A percentile compares a stretch with the other conserved stretches of the same genome.
These are phyloP conservation scores for Didymosphaeria variabile DNA, from an alignment of 2,329 filamentous ascomycete genomes.

Conservation along the genomic window DNA sequence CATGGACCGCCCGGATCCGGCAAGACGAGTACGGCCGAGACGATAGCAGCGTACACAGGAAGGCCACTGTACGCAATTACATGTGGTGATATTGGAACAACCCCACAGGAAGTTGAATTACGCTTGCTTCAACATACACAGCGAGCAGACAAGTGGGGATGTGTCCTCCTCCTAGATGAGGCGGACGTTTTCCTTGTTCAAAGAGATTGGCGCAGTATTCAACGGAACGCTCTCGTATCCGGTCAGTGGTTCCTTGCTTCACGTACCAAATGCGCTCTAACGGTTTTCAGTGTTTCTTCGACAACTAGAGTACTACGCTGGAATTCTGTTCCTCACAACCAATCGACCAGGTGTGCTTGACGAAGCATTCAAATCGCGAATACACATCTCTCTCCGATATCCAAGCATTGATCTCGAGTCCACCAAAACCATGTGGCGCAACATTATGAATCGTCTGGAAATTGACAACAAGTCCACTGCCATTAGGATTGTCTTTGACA, in stretches of 20 bases:
- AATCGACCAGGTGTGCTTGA: slow-evolving; percentile 51
- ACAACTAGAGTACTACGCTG: slow-evolving; percentile 51
- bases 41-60: slow-evolving; percentile 25
- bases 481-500: slow-evolving; percentile 15
- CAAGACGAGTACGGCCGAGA: slow-evolving; percentile 21
- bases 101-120: slow-evolving; percentile 52
- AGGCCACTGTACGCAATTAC: slow-evolving; percentile 60
- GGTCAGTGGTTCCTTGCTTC: neutral
- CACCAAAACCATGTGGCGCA: slow-evolving; percentile 14
- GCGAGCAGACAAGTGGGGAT: slow-evolving; percentile 8
- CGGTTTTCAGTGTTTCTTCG: slow-evolving; percentile 34
- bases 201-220: neutral
- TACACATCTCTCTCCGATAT: slow-evolving; percentile 15
- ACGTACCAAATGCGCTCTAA: neutral
- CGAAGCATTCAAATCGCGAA: slow-evolving; percentile 33
- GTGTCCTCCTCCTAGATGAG: slow-evolving; percentile 12
- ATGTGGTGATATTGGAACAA: slow-evolving; percentile 59
- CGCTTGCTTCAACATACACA: slow-evolving; percentile 1
- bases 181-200: slow-evolving; percentile 11
- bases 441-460: slow-evolving; percentile 16
- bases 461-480: slow-evolving; percentile 13
- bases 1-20: slow-evolving; percentile 19
- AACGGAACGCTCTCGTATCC: slow-evolving; percentile 8
- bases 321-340: slow-evolving; percentile 54
- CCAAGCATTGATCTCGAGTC: slow-evolving; percentile 14